phyloP scores from a whole-genome alignment of 163 green algal genomes.

The Scenedesmus sp. region DNA sequence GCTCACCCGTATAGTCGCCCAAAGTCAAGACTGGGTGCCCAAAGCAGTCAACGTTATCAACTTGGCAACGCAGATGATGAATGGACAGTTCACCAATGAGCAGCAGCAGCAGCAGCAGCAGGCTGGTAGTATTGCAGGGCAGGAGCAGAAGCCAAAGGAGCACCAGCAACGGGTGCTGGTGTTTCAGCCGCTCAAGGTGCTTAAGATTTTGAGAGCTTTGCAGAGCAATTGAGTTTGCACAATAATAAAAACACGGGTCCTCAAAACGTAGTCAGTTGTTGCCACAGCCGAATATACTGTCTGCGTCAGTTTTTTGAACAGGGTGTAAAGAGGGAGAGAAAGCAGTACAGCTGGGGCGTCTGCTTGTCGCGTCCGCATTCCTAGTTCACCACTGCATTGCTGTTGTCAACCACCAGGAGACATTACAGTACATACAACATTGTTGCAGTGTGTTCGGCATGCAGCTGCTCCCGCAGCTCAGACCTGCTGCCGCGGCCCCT shows the following conservation, averaged over 20 bases:
- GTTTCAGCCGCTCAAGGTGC: constrained; percentile 28
- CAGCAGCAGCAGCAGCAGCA: constrained; percentile 8
- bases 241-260: too few relatives aligned
- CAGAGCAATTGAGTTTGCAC: neutral
- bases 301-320: too few relatives aligned
- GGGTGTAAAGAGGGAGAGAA: too few relatives aligned
- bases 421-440: too few relatives aligned
- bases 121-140: neutral
- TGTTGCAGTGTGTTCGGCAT: too few relatives aligned
- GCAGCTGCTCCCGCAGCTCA: too few relatives aligned
- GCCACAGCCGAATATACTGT: neutral
- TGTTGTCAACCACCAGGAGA: too few relatives aligned
- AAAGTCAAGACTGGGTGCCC: neutral
- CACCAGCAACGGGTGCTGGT: neutral
- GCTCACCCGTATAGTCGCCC: neutral
- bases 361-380: too few relatives aligned
- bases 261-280: too few relatives aligned
- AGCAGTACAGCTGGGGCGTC: too few relatives aligned
- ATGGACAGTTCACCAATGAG: neutral
- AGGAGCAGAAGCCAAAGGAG: neutral
- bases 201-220: neutral
- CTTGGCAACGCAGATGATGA: neutral
- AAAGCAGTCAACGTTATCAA: neutral
- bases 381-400: too few relatives aligned
- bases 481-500: too few relatives aligned